Evolutionary conservation across 2,329 filamentous ascomycete genomes (phyloP).

Genomic region (Botrytis galanthina): DNA sequence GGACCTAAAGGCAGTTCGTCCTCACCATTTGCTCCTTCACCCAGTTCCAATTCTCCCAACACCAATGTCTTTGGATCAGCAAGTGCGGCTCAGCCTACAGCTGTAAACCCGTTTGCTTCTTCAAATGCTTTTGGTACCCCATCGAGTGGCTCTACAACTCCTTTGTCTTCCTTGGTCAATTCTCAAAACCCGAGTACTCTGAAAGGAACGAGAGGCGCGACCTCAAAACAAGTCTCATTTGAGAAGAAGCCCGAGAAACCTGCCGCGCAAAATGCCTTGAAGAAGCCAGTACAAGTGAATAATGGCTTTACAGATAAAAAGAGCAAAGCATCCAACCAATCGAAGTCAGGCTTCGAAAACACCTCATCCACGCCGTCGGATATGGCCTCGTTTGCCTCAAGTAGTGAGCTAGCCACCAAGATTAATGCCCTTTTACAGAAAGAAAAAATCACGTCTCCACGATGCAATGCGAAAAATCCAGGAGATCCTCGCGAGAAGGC

Average conservation of each 20-base stretch:
- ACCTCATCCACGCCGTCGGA: not conserved
- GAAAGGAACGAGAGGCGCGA: not conserved
- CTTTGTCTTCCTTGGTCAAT: constrained; percentile 10
- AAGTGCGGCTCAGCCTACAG: constrained; percentile 1
- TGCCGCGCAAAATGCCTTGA: constrained; percentile 3
- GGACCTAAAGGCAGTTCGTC: constrained; percentile 7
- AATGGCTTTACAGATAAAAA: constrained; percentile 6
- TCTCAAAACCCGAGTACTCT: not conserved
- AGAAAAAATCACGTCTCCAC: constrained; percentile 42
- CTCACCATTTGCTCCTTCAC: constrained; percentile 13
- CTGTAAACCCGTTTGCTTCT: constrained; percentile 22
- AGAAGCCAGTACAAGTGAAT: not conserved
- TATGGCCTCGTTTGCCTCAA: constrained; percentile 19
- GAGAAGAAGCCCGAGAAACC: not conserved
- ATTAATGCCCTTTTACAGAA: constrained; percentile 54
- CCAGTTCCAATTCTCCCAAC: not conserved
- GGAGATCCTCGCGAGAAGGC: constrained; percentile 41
- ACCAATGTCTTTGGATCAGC: constrained; percentile 21
- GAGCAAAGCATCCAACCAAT: constrained; percentile 4
- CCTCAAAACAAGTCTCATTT: constrained; percentile 9
- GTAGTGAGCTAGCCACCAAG: constrained; percentile 43
- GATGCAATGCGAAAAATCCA: constrained; percentile 24
- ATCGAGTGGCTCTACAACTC: constrained; percentile 10
- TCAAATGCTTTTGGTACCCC: constrained; percentile 7
- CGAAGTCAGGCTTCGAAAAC: not conserved